Evolutionary conservation across 495 filamentous ascomycete species (phyloP).

Genomic region (Trichocladium uniseriatum): DNA sequence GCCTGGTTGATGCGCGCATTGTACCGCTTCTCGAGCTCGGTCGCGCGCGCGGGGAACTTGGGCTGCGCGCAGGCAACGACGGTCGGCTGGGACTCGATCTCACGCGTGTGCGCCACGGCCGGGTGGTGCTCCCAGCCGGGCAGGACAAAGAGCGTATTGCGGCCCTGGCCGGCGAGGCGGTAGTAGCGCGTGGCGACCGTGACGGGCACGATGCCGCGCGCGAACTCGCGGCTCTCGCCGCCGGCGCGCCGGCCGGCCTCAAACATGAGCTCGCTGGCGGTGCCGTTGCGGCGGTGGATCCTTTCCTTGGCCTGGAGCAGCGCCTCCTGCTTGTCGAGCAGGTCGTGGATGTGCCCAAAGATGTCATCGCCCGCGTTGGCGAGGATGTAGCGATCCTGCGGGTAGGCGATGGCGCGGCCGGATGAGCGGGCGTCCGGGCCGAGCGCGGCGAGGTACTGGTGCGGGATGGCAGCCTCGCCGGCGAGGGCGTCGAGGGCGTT

Average conservation of each 20-base stretch:
- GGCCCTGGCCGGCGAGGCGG: conserved; percentile 33
- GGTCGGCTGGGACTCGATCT: conserved; percentile 36
- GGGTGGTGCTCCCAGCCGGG: conserved; percentile 40
- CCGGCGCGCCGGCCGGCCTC: neutral
- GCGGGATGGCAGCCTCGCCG: conserved; percentile 40
- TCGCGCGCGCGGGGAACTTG: conserved; percentile 22
- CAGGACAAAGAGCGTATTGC: conserved; percentile 38
- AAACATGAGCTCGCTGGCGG: conserved; percentile 25
- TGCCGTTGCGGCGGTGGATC: conserved; percentile 17
- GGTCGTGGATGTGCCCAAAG: conserved; percentile 30
- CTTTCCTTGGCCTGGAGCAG: conserved; percentile 20
- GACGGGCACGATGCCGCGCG: conserved; percentile 34
- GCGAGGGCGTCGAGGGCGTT: conserved; percentile 39
- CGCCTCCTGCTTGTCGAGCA: conserved; percentile 39
- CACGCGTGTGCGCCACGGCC: conserved; percentile 29
- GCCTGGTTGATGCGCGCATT: conserved; percentile 9
- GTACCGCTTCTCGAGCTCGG: conserved; percentile 29
- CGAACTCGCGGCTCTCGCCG: conserved; percentile 6
- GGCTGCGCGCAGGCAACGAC: conserved; percentile 35
- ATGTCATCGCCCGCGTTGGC: conserved; percentile 43
- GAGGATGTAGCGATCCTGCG: conserved; percentile 45
- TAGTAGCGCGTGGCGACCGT: conserved; percentile 40
- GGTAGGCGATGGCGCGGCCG: conserved; percentile 35
- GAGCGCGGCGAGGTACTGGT: conserved; percentile 25
- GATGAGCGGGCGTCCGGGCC: conserved; percentile 29